phyloP scores from a whole-genome alignment of 148 eudicot genomes.

The Rhododendron henanense region DNA sequence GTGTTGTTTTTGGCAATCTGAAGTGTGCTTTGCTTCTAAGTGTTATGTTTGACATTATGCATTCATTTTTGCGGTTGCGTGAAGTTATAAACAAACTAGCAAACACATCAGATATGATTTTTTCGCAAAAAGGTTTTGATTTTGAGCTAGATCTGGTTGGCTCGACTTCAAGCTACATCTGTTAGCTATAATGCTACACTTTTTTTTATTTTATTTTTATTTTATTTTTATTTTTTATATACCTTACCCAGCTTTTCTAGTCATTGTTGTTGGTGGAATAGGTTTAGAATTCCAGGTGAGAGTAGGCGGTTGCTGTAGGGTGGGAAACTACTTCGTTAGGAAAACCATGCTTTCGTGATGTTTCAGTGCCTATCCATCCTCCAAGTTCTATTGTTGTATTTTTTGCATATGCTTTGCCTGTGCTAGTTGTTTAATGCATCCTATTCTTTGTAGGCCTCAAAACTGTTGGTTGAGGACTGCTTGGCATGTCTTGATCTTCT shows the following conservation, averaged over 20 bases:
- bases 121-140: neutral
- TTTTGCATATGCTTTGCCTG: neutral
- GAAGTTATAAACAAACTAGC: neutral
- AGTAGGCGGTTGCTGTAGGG: neutral
- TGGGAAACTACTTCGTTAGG: neutral
- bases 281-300: neutral
- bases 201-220: no score
- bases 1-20: neutral
- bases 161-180: neutral
- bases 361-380: neutral
- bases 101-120: neutral
- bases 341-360: neutral
- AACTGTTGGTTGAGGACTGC: conserved; percentile 72
- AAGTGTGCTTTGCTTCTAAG: neutral
- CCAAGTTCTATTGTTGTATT: neutral
- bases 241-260: neutral
- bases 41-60: neutral
- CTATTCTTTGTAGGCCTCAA: conserved; percentile 53
- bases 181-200: neutral
- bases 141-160: neutral
- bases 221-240: no score
- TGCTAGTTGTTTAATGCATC: neutral
- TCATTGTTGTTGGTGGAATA: neutral
- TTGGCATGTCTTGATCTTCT: conserved; percentile 79
- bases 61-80: neutral